A percentile compares a stretch with the other conserved stretches of the same genome.
Conservation (phyloP, 208 protist genomes). For the Angomonas desouzai region DNA sequence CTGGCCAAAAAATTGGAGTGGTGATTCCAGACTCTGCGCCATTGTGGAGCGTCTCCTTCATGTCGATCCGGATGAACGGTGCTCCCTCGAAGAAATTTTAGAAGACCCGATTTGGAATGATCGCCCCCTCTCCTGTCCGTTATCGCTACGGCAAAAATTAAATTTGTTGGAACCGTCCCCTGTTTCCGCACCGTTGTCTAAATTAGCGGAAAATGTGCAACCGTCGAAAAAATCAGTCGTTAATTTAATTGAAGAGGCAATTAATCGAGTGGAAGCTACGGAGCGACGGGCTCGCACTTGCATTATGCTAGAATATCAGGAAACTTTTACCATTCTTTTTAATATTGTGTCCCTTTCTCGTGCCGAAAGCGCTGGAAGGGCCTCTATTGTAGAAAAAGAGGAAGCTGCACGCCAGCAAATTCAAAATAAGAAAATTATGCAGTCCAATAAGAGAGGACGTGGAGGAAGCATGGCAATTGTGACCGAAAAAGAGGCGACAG, state of each 20-base stretch:
- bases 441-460: constrained; percentile 20
- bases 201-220: constrained; percentile 41
- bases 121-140: constrained; percentile 72
- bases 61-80: constrained; percentile 37
- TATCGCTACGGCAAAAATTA: constrained; percentile 76
- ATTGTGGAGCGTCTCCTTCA: constrained; percentile 70
- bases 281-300: constrained; percentile 54
- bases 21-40: constrained; percentile 49
- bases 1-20: constrained; percentile 66
- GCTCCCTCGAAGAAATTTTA: constrained; percentile 68
- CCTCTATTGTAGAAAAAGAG: constrained; percentile 34
- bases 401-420: constrained; percentile 25
- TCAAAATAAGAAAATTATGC: constrained; percentile 26
- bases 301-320: constrained; percentile 57
- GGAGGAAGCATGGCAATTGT: constrained; percentile 54
- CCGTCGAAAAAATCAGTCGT: constrained; percentile 28
- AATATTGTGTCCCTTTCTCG: constrained; percentile 29
- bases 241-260: constrained; percentile 41
- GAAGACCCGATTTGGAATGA: constrained; percentile 78
- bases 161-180: constrained; percentile 49
- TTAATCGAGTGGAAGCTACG: constrained; percentile 38
- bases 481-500: constrained; percentile 13
- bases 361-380: constrained; percentile 29
- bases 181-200: constrained; percentile 24
- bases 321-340: constrained; percentile 45